Conservation (phyloP, 371 early-diverging fungal genomes). For the Syncephalis fuscata region DNA sequence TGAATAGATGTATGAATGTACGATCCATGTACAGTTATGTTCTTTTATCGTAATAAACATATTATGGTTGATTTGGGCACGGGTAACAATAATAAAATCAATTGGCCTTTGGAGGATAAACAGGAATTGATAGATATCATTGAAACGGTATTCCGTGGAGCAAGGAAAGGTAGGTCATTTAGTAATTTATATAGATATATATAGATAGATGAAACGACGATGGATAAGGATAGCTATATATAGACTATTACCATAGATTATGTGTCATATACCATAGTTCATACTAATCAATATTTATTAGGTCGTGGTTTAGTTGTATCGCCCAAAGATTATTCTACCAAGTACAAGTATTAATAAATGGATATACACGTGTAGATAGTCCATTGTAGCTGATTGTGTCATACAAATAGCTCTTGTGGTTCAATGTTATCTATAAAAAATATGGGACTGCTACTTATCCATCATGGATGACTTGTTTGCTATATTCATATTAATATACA, state of each 20-base stretch:
- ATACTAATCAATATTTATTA: slow-evolving; percentile 1
- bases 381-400: too few relatives aligned
- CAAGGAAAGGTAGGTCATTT: slow-evolving; percentile 54
- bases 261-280: too few relatives aligned
- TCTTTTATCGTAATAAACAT: slow-evolving; percentile 92
- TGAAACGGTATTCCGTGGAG: slow-evolving; percentile 88
- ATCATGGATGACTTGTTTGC: too few relatives aligned
- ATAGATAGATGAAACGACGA: too few relatives aligned
- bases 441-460: too few relatives aligned
- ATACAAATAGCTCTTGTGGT: too few relatives aligned
- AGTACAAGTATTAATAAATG: slow-evolving; percentile 66
- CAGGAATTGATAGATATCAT: slow-evolving; percentile 79
- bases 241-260: too few relatives aligned
- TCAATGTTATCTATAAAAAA: too few relatives aligned
- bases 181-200: too few relatives aligned
- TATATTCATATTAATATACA: too few relatives aligned
- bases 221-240: too few relatives aligned
- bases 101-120: slow-evolving; percentile 84
- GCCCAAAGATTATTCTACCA: slow-evolving; percentile 92
- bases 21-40: slow-evolving; percentile 91
- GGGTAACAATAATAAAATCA: slow-evolving; percentile 97
- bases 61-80: slow-evolving; percentile 97
- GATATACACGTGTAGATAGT: too few relatives aligned
- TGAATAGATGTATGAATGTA: slow-evolving; percentile 85
- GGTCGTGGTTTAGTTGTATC: slow-evolving; percentile 81